Evolutionary conservation across 768 basidiomycete species (phyloP), one percentile per base, ranked within the genome.

Genomic region (Grammothele lineata): DNA sequence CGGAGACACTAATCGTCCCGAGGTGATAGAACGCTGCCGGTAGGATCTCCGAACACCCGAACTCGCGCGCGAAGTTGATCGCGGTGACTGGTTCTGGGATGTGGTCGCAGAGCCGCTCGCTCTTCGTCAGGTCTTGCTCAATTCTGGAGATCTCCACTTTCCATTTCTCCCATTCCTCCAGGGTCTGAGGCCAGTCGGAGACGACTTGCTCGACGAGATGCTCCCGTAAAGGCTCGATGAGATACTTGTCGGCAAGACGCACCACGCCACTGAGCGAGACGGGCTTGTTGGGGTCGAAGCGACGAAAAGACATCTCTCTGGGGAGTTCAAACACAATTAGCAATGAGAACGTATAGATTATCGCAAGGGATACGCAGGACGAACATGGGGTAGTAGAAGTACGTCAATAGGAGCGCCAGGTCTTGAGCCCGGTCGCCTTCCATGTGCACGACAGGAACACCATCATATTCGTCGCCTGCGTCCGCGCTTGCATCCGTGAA

Each of bases 161-260:
- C n/a, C n/a, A n/a, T n/a, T n/a, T n/a, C n/a, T n/a, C n/a, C 62
- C 62, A 59, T 32, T 56, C 57, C 18, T 45, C 27, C n/a, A 61
- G 57, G 18, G 57, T 49, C 7, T 25, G 36, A 22, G 63, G 63
- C 63, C 63, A 64, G 46, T 62, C 60, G 18, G 57, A 55, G 26
- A 46, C 40, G 14, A 63, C 34, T 17, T 53, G 51, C 12, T 53
- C n/a, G 30, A 60, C 42, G 32, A 63, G 58, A 7, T 53, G 48
- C 4, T 53, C 40, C 14, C 56, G 51, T 10, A 64, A 47, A 7
- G 45, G n/a, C 24, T 61, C 57, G 40, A 62, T 53, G 25, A 60
- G 50, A 33, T 64, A 64, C 47, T 64, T 64, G 50, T 50, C 54
- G 8, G 63, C 58, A 24, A 64, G 39, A 22, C 50, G 43, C 32